Evolutionary conservation across 2,329 filamentous ascomycete genomes (phyloP), one percentile per base, ranked within the genome.

Genomic region (Trichoderma atroviride): DNA sequence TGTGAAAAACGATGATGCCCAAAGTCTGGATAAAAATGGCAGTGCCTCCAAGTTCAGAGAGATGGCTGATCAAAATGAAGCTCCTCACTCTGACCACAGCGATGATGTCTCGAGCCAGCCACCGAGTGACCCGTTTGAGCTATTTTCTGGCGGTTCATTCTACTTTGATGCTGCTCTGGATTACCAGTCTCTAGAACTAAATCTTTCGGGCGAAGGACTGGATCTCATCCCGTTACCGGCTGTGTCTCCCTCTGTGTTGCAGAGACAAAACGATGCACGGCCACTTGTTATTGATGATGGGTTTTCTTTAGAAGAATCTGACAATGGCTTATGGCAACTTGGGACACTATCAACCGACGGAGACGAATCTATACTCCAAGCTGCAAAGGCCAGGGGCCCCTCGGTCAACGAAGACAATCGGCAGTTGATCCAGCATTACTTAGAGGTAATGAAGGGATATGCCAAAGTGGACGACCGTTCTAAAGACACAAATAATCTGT

Each of bases 21-120:
- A 43, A n/a, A 43, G 1, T 10, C 40, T n/a, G 6, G 40, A 10
- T 9, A 3, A 43, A 9, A 43, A 43, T n/a, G 40, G n/a, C 9
- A 19, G n/a, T 43, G 0, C 10, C 7, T 2, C 16, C 0, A 1
- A n/a, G 19, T 5, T n/a, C 19, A n/a, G 19, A 9, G 16, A 43
- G 40, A 19, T n/a, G 14, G 4, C 19, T 43, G 40, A 43, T 43
- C 40, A 19, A 9, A 43, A 10, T n/a, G 19, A 43, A 4, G 19
- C 40, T 43, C 7, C 19, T n/a, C 40, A 1, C 19, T 43, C 40
- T n/a, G 40, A n/a, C 6, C 19, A 43, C 10, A 43, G 40, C 40
- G n/a, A 43, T 43, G 40, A 10, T 43, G 40, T 10, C 19, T 43
- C 7, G 40, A 43, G 16, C 19, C 40, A 43, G 40, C 40, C 40